Evolutionary conservation across 768 basidiomycete species (phyloP), one percentile per base, ranked within the genome.

Genomic region (Chalciporus piperatus): DNA sequence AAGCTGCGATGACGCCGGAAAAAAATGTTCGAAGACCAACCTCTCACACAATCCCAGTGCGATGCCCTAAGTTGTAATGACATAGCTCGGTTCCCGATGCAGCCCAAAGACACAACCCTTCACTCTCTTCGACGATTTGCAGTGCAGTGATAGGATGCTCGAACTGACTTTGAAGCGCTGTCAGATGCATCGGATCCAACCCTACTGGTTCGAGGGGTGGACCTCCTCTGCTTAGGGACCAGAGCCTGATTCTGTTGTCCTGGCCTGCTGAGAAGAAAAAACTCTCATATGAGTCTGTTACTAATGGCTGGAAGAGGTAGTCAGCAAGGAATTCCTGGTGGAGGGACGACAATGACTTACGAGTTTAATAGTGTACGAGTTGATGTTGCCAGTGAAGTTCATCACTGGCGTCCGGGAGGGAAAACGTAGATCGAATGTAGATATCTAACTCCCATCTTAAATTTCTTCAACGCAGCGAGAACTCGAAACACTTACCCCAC

Each of bases 221-320:
- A 20, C 67, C 68, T 5, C 86, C 87, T 8, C 76, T 78, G 14
- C 66, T 73, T 9, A 90, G 64, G 11, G 85, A 86, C 89, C 89
- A 91, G 3, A 76, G 78, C 20, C 85, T 80, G 51, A 90, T 76
- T 28, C 74, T 75, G 39, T 69, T 56, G 65, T 92, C 88, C 54
- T 82, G 77, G 10, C 87, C 87, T 0, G 84, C 84, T 9, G 84
- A 83, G 52, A 87, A 87, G 16, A 92, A 60, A 45, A 84, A 77
- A 25, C 79, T 72, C 43, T 84, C 74, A 8, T 65, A 54, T 0
- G 81, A 77, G 56, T 89, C 86, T 16, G 81, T 60, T 1, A 78
- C 70, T 6, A 88, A 72, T 6, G 87, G 87, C 88, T 90, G 58
- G 23, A 41, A 40, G 38, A 19, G 45, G 48, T n/a, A 11, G 55